A percentile compares a stretch with the other conserved stretches of the same genome.
phyloP scores from a whole-genome alignment of 2,329 filamentous ascomycete species.

The Fusarium siculi region DNA sequence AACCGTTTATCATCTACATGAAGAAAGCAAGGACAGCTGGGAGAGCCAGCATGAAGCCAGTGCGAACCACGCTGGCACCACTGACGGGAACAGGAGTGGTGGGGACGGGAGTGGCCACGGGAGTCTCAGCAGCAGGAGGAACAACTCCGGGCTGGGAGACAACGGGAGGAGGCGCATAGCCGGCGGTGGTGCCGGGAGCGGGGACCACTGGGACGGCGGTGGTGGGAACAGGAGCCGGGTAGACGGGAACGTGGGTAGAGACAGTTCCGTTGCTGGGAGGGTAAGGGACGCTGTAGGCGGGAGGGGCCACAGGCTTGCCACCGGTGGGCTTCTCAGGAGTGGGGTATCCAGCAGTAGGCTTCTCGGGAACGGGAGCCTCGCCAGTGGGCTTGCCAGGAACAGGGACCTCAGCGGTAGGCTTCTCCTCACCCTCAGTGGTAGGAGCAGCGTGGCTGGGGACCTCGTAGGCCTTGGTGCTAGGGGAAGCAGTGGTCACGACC shows the following conservation, averaged over 20 bases:
- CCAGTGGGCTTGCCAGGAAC: background rate
- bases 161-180: background rate
- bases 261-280: slow-evolving; percentile 31
- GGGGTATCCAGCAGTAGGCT: background rate
- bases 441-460: background rate
- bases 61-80: slow-evolving; percentile 20
- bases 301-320: slow-evolving; percentile 6
- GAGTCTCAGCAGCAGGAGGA: slow-evolving; percentile 7
- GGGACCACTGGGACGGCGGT: background rate
- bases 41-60: slow-evolving; percentile 21
- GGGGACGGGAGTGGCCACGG: background rate
- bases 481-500: slow-evolving; percentile 7
- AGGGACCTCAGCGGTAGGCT: background rate
- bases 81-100: slow-evolving; percentile 22
- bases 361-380: background rate
- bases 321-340: slow-evolving; percentile 16
- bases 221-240: background rate
- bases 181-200: background rate
- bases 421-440: slow-evolving; percentile 2
- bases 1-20: slow-evolving; percentile 14
- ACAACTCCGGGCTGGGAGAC: background rate
- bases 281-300: slow-evolving; percentile 18
- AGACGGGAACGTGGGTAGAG: slow-evolving; percentile 12
- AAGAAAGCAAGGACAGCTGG: slow-evolving; percentile 27
- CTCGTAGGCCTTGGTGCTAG: background rate